Evolutionary conservation across 176 grass and related monocot genomes (phyloP), one percentile per base, ranked within the genome.

Genomic region (Avena sativa): DNA sequence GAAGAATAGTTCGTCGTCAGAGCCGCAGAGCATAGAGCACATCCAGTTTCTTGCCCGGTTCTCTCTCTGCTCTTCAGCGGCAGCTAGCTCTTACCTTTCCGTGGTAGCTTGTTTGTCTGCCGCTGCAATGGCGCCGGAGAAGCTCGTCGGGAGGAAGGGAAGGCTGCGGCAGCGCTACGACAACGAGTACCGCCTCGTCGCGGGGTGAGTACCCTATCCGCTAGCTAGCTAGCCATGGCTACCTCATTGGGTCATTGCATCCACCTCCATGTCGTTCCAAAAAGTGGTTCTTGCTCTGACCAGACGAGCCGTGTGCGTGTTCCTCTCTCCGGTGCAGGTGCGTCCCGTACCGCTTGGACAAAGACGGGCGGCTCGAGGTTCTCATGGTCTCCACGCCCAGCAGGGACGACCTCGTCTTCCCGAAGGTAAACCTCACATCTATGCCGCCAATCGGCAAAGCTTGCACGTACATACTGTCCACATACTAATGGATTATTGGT

Each of bases 371-470:
- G 26, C 16, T 92, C 15, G 68, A 95, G 79, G 93, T 98, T 74
- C 93, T 98, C 69, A 98, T 98, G 93, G 89, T 98, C 47, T 92
- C 93, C 81, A 94, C 93, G 6, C 91, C 96, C 20, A 93, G 85
- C 81, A 77, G 91, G n/a, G 25, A 89, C n/a, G 93, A 95, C 77
- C 88, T 95, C 23, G 90, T 98, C 89, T 98, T 98, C 86, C 96
- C 96, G 5, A 98, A 98, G 95, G 95, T 95, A 84, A 76, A 30
- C 34, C 16, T 48, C 46, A 48, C 46, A 43, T 43, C 6, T 43
- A 43, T 43, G 6, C 40, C 40, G 40, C 6, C 40, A 43, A 43
- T 43, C 40, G 40, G 40, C 40, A 43, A 43, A 43, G 40, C 40
- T 43, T 6, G 40, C 40, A 7, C 40, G 40, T 43, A 43, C 40